A percentile compares a stretch with the other conserved stretches of the same genome.
phyloP scores from a whole-genome alignment of 2,329 filamentous ascomycete genomes.

The Arthrinium phaeospermum region DNA sequence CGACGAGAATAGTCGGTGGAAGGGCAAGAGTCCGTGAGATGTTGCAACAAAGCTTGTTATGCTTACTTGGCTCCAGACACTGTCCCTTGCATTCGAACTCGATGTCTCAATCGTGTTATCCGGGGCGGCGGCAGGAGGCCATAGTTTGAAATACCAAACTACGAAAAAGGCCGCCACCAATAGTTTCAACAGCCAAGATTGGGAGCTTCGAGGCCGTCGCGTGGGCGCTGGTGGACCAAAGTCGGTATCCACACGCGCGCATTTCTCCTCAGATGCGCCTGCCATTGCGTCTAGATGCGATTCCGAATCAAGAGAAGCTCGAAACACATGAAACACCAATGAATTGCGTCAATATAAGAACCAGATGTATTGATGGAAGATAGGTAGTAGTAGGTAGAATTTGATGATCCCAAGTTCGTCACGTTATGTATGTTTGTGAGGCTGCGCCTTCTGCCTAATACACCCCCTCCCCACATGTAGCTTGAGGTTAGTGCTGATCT shows the following conservation, averaged over 20 bases:
- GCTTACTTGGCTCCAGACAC: slow-evolving; percentile 19
- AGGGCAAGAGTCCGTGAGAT: neutral
- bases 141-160: neutral
- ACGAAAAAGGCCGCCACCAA: neutral
- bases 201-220: neutral
- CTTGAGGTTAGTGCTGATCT: slow-evolving; percentile 8
- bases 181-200: neutral
- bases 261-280: neutral
- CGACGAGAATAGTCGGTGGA: neutral
- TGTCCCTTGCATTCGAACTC: neutral
- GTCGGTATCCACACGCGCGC: neutral
- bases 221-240: neutral
- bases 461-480: neutral
- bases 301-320: neutral
- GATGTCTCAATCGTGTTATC: neutral
- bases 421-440: neutral
- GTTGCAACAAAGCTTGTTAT: neutral
- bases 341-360: too few relatives aligned
- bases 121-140: neutral
- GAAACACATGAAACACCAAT: neutral
- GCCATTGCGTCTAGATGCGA: neutral
- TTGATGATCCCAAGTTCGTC: neutral
- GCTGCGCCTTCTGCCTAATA: slow-evolving; percentile 13
- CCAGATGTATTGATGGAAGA: neutral
- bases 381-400: neutral